phyloP scores from a whole-genome alignment of 2,329 filamentous ascomycete species.

The Rhexocercosporidium sp. region DNA sequence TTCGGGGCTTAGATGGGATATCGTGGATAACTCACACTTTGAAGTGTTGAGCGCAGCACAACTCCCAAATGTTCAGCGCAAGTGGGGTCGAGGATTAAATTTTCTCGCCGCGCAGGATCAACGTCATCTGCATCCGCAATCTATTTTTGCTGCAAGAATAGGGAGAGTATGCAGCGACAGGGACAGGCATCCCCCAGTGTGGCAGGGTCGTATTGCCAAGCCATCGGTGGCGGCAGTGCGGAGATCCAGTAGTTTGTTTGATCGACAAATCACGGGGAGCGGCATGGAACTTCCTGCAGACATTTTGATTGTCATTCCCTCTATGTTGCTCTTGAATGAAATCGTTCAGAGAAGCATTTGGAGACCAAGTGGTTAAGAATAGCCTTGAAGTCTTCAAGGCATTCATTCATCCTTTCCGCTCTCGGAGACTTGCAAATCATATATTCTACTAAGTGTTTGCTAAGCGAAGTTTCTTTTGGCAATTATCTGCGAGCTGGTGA shows the following conservation, averaged over 20 bases:
- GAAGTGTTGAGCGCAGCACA: not conserved
- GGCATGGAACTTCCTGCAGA: too few relatives aligned
- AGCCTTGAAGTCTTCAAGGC: too few relatives aligned
- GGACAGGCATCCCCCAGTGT: not conserved
- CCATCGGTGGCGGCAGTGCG: not conserved
- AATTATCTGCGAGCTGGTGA: too few relatives aligned
- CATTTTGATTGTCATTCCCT: too few relatives aligned
- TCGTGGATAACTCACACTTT: not conserved
- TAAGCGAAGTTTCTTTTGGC: too few relatives aligned
- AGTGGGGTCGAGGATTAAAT: not conserved
- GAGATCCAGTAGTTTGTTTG: not conserved
- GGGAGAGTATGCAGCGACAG: not conserved
- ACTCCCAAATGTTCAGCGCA: not conserved
- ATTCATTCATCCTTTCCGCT: too few relatives aligned
- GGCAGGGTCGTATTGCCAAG: not conserved
- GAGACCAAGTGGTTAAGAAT: too few relatives aligned
- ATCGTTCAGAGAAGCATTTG: too few relatives aligned
- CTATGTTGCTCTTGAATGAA: too few relatives aligned
- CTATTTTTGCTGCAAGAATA: not conserved
- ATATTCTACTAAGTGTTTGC: too few relatives aligned
- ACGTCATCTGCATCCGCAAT: slow-evolving; percentile 1
- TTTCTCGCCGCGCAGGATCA: not conserved
- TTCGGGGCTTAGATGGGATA: not conserved
- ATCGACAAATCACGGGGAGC: not conserved
- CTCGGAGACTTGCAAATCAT: too few relatives aligned